A percentile compares a stretch with the other conserved stretches of the same genome.
These are phyloP conservation scores for Pythium plurisporium DNA, from an alignment of 352 stramenopile species.

Conservation along the genomic window DNA sequence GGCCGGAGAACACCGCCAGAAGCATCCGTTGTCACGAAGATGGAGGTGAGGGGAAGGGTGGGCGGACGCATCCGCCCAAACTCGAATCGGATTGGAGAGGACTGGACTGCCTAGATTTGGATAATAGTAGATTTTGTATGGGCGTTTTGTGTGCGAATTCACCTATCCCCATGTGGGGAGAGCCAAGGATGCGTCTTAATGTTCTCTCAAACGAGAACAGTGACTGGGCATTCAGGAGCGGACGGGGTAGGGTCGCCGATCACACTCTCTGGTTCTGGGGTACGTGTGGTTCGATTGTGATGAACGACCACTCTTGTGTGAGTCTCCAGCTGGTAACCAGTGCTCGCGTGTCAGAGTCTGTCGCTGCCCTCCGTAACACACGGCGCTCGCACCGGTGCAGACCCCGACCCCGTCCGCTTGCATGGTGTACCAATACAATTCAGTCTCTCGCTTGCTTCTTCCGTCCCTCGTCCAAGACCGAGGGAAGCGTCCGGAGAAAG, in stretches of 20 bases:
- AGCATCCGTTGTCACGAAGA: conserved; percentile 5
- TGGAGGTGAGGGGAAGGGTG: conserved; percentile 9
- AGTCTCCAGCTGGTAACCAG: not conserved
- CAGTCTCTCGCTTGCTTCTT: conserved; percentile 7
- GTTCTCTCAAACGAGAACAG: too few species aligned
- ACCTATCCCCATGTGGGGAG: not conserved
- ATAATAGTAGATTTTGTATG: not conserved
- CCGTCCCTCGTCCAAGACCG: not conserved
- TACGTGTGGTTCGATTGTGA: conserved; percentile 16
- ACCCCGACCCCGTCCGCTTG: conserved; percentile 24
- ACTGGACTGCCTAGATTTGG: not conserved
- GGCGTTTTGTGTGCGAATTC: not conserved
- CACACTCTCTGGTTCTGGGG: not conserved
- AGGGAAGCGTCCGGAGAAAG: conserved; percentile 10
- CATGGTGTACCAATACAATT: conserved; percentile 10
- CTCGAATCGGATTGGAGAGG: too few species aligned
- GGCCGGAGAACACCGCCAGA: conserved; percentile 9
- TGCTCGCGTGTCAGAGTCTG: conserved; percentile 1
- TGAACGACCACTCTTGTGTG: not conserved
- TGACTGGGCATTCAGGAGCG: too few species aligned
- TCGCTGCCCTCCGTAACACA: conserved; percentile 10
- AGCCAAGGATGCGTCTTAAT: too few species aligned
- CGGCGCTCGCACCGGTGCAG: not conserved
- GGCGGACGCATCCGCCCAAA: not conserved
- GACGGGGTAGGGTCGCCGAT: too few species aligned